Conservation (phyloP, 371 early-diverging fungal species). For the Mucor piriformis region DNA sequence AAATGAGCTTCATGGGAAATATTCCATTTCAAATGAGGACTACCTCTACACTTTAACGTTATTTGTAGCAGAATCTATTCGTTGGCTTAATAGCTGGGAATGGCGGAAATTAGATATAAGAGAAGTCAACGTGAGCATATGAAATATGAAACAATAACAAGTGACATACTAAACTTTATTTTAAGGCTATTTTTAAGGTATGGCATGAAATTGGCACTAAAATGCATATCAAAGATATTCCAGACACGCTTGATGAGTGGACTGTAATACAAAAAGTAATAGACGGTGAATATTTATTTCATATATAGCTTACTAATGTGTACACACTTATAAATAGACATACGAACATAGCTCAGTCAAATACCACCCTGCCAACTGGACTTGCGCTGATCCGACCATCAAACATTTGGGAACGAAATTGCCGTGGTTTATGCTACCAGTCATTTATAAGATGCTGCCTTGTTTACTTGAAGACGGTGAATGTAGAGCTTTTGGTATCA, state of each 20-base stretch:
- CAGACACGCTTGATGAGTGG: slow-evolving; percentile 47
- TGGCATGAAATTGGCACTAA: slow-evolving; percentile 46
- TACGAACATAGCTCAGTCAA: slow-evolving; percentile 20
- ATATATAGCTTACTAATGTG: neutral
- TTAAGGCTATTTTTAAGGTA: slow-evolving; percentile 37
- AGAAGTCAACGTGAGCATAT: slow-evolving; percentile 46
- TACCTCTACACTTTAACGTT: slow-evolving; percentile 50
- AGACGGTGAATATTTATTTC: too few relatives aligned
- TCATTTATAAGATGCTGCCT: slow-evolving; percentile 23
- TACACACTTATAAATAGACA: neutral
- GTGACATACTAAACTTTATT: neutral
- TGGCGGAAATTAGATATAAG: slow-evolving; percentile 47
- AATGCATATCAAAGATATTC: slow-evolving; percentile 59
- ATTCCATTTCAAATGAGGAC: slow-evolving; percentile 54
- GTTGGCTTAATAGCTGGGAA: slow-evolving; percentile 52
- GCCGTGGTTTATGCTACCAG: slow-evolving; percentile 17
- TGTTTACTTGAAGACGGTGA: slow-evolving; percentile 27
- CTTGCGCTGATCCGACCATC: slow-evolving; percentile 29
- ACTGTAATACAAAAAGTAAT: slow-evolving; percentile 30
- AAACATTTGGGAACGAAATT: slow-evolving; percentile 20
- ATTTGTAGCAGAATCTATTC: slow-evolving; percentile 50
- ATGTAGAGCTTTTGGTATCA: slow-evolving; percentile 26
- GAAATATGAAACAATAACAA: neutral
- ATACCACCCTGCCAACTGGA: slow-evolving; percentile 31
- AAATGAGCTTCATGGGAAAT: slow-evolving; percentile 57